Percentiles rank a stretch among this genome's conserved stretches.
These are phyloP conservation scores for Pneumocystis oryctolagi DNA, from an alignment of 1,139 yeast species.

Conservation along the genomic window DNA sequence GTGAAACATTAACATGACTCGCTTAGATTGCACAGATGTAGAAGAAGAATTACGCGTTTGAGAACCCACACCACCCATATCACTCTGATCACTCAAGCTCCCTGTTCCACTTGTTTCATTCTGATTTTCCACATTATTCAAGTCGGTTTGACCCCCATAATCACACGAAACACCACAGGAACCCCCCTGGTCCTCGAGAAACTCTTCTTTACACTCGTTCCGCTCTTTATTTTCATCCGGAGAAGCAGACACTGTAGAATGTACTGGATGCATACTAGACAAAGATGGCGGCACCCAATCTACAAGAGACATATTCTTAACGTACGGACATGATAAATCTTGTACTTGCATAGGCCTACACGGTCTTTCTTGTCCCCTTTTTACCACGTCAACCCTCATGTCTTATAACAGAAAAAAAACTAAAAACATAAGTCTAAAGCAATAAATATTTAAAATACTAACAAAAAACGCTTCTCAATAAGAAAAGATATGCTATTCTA, in stretches of 20 bases:
- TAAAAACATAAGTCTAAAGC: neutral
- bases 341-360: neutral
- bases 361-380: neutral
- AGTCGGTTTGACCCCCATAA: neutral
- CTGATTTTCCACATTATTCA: neutral
- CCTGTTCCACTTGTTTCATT: neutral
- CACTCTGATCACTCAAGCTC: neutral
- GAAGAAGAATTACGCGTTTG: neutral
- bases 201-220: neutral
- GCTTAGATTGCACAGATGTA: constrained; percentile 20
- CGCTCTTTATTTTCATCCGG: neutral
- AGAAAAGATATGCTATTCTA: neutral
- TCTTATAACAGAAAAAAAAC: neutral
- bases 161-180: neutral
- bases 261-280: neutral
- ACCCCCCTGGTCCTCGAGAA: neutral
- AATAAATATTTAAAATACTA: neutral
- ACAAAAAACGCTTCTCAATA: neutral
- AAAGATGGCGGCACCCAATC: neutral
- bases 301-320: neutral
- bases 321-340: neutral
- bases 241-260: neutral
- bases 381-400: neutral
- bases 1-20: constrained; percentile 10
- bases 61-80: neutral